phyloP scores from a whole-genome alignment of 2,329 filamentous ascomycete genomes.

The Fusarium buxicola region DNA sequence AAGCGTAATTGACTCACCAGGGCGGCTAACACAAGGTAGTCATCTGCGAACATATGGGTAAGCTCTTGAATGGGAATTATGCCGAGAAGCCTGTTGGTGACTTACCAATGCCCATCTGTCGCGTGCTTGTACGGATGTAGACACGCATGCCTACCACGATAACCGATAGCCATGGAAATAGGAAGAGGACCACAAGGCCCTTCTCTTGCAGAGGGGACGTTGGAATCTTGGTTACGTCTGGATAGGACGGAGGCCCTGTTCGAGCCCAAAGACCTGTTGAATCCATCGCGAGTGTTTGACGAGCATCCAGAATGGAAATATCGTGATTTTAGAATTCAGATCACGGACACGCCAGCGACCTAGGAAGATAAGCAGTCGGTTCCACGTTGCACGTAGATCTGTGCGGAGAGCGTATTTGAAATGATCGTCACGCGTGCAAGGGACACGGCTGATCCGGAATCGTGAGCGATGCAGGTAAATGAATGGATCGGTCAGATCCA shows the following conservation, averaged over 20 bases:
- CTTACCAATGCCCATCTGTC: slow-evolving; percentile 43
- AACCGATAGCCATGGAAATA: slow-evolving; percentile 48
- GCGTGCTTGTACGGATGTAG: slow-evolving; percentile 46
- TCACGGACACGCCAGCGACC: neutral
- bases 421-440: slow-evolving; percentile 19
- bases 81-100: neutral
- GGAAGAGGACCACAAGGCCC: slow-evolving; percentile 48
- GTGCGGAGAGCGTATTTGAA: neutral
- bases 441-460: slow-evolving; percentile 3
- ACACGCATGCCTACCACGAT: slow-evolving; percentile 43
- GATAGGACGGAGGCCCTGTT: slow-evolving; percentile 35
- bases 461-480: neutral
- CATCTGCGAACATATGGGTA: slow-evolving; percentile 11
- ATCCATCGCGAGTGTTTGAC: slow-evolving; percentile 7
- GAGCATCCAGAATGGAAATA: neutral
- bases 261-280: slow-evolving; percentile 19
- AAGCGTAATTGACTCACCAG: neutral
- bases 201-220: slow-evolving; percentile 49
- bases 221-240: slow-evolving; percentile 46
- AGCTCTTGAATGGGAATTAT: neutral
- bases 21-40: slow-evolving; percentile 27
- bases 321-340: neutral
- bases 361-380: neutral
- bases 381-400: slow-evolving; percentile 24
- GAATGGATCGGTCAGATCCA: neutral